A percentile compares a stretch with the other conserved stretches of the same genome.
These are phyloP conservation scores for Fraxinus anomala DNA, from an alignment of 257 asterid genomes.

Conservation along the genomic window DNA sequence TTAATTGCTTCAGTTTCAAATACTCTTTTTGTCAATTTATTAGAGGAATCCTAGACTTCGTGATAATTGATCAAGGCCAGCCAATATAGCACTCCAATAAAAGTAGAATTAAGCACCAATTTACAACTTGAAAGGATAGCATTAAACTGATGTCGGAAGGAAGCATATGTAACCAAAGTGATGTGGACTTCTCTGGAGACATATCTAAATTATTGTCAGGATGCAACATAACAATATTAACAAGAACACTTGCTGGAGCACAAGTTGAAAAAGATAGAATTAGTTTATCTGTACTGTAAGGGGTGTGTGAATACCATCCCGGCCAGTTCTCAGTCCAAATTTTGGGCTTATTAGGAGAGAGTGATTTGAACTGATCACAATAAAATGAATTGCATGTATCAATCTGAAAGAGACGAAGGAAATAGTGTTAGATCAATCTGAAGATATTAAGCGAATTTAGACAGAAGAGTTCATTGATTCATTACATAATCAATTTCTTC, in stretches of 20 bases:
- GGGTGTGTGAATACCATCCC: slow-evolving; percentile 64
- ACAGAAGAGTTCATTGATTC: slow-evolving; percentile 17
- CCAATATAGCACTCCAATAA: background rate
- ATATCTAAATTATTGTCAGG: slow-evolving; percentile 1
- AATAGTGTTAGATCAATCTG: slow-evolving; percentile 22
- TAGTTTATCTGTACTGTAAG: background rate
- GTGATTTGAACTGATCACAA: slow-evolving; percentile 81
- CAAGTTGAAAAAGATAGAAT: background rate
- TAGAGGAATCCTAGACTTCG: background rate
- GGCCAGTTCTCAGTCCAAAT: slow-evolving; percentile 99
- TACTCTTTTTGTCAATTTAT: background rate
- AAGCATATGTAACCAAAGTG: background rate
- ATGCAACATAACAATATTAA: background rate
- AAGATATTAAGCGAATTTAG: slow-evolving; percentile 10
- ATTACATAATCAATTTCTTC: background rate
- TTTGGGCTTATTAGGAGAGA: slow-evolving; percentile 74
- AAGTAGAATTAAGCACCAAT: background rate
- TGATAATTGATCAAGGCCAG: background rate
- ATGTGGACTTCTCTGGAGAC: background rate
- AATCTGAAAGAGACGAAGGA: slow-evolving; percentile 52
- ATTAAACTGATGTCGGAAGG: background rate
- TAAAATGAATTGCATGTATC: slow-evolving; percentile 90
- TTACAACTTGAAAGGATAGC: background rate
- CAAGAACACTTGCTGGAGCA: slow-evolving; percentile 13
- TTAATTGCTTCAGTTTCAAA: background rate